A percentile compares a stretch with the other conserved stretches of the same genome.
phyloP scores from a whole-genome alignment of 805 yeast genomes.

The Lipomyces spencermartinsiae region DNA sequence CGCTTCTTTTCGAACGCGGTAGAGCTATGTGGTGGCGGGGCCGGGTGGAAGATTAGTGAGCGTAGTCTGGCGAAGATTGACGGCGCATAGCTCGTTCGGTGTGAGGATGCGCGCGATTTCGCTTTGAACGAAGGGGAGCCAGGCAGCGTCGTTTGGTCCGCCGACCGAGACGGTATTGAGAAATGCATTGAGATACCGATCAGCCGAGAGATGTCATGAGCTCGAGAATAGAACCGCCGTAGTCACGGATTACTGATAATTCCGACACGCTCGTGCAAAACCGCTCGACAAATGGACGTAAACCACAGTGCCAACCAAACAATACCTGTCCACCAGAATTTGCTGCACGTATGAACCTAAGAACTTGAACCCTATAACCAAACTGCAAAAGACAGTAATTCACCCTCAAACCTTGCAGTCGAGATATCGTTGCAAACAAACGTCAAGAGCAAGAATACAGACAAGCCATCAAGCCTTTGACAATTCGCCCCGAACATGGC shows the following conservation, averaged over 20 bases:
- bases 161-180: conserved; percentile 33
- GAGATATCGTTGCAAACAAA: no score
- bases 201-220: not conserved
- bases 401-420: no score
- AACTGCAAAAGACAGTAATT: no score
- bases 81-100: conserved; percentile 17
- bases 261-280: not conserved
- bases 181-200: conserved; percentile 25
- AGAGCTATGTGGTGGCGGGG: not conserved
- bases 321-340: no score
- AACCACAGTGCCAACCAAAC: no score
- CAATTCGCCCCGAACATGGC: no score
- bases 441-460: no score
- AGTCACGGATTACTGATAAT: not conserved
- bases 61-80: conserved; percentile 18
- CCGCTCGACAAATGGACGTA: no score
- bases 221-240: not conserved
- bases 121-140: conserved; percentile 30
- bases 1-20: conserved; percentile 23
- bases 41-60: conserved; percentile 8
- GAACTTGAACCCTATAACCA: no score
- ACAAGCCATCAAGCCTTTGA: no score
- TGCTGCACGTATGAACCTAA: no score
- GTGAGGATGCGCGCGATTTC: conserved; percentile 22
- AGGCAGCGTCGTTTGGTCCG: conserved; percentile 25